These are phyloP conservation scores for Emergomyces africanus DNA, from an alignment of 2,329 filamentous ascomycete species.

Conservation along the genomic window DNA sequence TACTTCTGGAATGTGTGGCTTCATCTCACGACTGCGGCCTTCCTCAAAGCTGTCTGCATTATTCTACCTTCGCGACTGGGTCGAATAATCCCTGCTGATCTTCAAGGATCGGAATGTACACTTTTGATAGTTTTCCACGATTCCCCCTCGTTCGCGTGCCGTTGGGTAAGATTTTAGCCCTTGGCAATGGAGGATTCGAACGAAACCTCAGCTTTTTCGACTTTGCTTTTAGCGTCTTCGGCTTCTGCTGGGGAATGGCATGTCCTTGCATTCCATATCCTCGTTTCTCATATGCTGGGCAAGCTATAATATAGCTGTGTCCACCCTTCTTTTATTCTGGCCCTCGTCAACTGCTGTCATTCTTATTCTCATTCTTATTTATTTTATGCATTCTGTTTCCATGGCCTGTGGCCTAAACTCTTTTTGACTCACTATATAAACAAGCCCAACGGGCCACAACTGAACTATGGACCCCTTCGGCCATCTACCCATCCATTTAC, in stretches of 20 bases:
- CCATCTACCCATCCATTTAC: constrained; percentile 3
- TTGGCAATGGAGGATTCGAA: not conserved
- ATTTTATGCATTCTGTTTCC: not conserved
- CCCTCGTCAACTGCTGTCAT: not conserved
- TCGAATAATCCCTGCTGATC: not conserved
- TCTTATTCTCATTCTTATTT: not conserved
- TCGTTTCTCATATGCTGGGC: not conserved
- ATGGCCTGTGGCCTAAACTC: not conserved
- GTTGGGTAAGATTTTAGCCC: not conserved
- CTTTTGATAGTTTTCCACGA: not conserved
- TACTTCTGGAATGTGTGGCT: constrained; percentile 1
- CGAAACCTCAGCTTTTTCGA: not conserved
- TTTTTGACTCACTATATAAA: not conserved
- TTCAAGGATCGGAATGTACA: not conserved
- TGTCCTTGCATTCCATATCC: not conserved
- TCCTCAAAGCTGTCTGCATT: not conserved
- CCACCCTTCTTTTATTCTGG: not conserved
- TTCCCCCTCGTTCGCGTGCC: not conserved
- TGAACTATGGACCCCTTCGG: constrained; percentile 2
- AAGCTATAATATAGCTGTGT: not conserved
- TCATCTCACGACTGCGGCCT: not conserved
- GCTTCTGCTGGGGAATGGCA: not conserved
- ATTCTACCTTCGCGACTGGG: not conserved
- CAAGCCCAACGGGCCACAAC: not conserved
- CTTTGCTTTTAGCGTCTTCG: not conserved